Evolutionary conservation across 2,329 filamentous ascomycete genomes (phyloP).

Genomic region (Elsinoe australis): DNA sequence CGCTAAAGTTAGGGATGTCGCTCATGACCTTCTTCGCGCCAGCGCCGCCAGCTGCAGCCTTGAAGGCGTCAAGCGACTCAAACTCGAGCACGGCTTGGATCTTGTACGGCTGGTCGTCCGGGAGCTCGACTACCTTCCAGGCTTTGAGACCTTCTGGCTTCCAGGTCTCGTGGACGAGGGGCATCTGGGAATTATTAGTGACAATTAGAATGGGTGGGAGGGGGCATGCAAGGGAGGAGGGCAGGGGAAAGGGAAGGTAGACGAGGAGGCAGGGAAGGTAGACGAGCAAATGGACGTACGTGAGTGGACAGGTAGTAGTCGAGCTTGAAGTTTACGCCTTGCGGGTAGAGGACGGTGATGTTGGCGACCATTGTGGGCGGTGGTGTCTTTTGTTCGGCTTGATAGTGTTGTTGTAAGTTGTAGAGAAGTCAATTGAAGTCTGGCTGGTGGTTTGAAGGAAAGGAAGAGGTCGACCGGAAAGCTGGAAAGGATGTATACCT

Average conservation of each 20-base stretch:
- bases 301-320: conserved; percentile 34
- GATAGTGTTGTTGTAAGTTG: neutral
- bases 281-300: conserved; percentile 8
- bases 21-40: conserved; percentile 26
- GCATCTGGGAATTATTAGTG: conserved; percentile 25
- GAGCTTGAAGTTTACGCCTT: conserved; percentile 33
- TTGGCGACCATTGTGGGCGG: conserved; percentile 18
- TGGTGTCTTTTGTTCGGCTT: neutral
- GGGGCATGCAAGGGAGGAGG: neutral
- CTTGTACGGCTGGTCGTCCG: conserved; percentile 27
- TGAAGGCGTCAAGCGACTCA: conserved; percentile 25
- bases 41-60: conserved; percentile 24
- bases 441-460: neutral
- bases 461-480: neutral
- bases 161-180: conserved; percentile 30
- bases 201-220: neutral
- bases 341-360: conserved; percentile 29
- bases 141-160: conserved; percentile 27
- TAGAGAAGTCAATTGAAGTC: too few species aligned
- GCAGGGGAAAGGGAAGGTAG: neutral
- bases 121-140: conserved; percentile 29
- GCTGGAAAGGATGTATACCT: too few species aligned
- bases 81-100: conserved; percentile 32
- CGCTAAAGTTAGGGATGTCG: conserved; percentile 32
- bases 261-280: neutral